Evolutionary conservation across 208 protist genomes (phyloP).

Genomic region (Acanthamoeba sp.): DNA sequence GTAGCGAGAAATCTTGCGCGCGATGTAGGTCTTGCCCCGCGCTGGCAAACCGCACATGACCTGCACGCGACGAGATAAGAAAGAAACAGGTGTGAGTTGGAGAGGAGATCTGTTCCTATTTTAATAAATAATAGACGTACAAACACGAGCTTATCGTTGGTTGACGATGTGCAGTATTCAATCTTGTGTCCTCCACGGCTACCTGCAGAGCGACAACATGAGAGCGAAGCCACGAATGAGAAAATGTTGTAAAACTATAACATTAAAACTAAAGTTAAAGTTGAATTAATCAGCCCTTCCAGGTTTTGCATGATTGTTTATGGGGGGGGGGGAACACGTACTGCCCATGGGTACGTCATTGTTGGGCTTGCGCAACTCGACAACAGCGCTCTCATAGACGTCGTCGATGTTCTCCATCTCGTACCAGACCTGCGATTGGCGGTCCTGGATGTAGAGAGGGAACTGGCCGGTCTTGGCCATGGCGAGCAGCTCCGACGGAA

Average conservation of each 20-base stretch:
- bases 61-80: not conserved
- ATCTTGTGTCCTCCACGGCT: constrained; percentile 42
- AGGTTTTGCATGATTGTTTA: not conserved
- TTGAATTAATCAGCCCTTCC: too few species aligned
- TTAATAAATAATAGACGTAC: constrained; percentile 25
- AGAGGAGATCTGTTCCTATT: not conserved
- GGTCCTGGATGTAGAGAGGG: constrained; percentile 55
- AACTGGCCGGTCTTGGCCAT: not conserved
- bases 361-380: constrained; percentile 10
- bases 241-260: too few species aligned
- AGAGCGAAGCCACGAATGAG: too few species aligned
- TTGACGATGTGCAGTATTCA: constrained; percentile 26
- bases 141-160: constrained; percentile 53
- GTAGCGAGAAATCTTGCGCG: constrained; percentile 83
- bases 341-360: not conserved
- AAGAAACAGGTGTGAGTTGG: not conserved
- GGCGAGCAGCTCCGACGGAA: constrained; percentile 25
- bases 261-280: too few species aligned
- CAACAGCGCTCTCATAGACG: constrained; percentile 42
- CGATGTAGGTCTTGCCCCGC: constrained; percentile 88
- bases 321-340: not conserved
- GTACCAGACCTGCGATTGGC: constrained; percentile 41
- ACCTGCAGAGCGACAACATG: not conserved
- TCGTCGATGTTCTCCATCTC: constrained; percentile 31
- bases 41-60: constrained; percentile 86